Evolutionary conservation across 1,139 yeast species (phyloP).

Genomic region (Meyerozyma guilliermondii): DNA sequence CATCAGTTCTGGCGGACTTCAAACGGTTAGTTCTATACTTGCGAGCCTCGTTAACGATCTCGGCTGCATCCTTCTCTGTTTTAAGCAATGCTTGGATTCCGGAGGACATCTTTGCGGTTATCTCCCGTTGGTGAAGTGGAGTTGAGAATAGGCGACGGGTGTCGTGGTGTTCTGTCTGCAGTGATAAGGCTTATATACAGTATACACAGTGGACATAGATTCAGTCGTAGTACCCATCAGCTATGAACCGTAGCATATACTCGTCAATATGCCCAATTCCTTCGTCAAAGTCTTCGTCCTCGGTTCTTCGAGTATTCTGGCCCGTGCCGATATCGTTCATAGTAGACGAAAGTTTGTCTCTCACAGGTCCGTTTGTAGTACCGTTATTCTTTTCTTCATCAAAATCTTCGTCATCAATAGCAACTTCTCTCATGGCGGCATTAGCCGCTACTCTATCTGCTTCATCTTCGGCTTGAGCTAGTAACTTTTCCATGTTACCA

Average conservation of each 20-base stretch:
- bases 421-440: conserved; percentile 84
- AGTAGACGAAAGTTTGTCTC: not conserved
- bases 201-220: conserved; percentile 7
- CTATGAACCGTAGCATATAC: conserved; percentile 89
- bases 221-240: conserved; percentile 66
- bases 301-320: not conserved
- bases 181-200: not conserved
- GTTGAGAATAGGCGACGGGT: not conserved
- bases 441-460: conserved; percentile 93
- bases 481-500: conserved; percentile 56
- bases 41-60: conserved; percentile 88
- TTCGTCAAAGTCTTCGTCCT: conserved; percentile 60
- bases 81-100: conserved; percentile 13
- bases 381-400: conserved; percentile 29
- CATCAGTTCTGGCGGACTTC: conserved; percentile 93
- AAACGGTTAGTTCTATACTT: conserved; percentile 76
- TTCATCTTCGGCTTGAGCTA: conserved; percentile 94
- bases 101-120: not conserved
- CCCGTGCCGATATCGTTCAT: conserved; percentile 1
- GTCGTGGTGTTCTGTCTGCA: not conserved
- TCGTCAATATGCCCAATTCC: conserved; percentile 88
- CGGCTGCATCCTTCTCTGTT: conserved; percentile 97
- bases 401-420: conserved; percentile 81
- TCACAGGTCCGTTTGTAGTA: conserved; percentile 12
- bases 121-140: not conserved